Evolutionary conservation across 1,139 yeast species (phyloP).

Genomic region (Yamadazyma pseudoaaseri): DNA sequence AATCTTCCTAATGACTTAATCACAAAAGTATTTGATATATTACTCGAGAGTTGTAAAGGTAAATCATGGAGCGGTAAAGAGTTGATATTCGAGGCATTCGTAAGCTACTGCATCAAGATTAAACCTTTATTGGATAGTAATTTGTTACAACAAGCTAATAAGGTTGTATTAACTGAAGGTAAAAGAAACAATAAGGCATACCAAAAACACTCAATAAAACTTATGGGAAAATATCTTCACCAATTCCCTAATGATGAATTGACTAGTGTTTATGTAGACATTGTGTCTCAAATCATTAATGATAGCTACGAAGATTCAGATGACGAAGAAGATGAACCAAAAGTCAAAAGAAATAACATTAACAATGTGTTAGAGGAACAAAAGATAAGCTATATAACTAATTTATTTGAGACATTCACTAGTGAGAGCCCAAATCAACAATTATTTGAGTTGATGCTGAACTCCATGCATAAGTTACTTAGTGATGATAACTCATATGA

Average conservation of each 20-base stretch:
- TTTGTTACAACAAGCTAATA: constrained; percentile 34
- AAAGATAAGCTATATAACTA: constrained; percentile 31
- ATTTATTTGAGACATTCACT: constrained; percentile 28
- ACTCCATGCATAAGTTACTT: constrained; percentile 21
- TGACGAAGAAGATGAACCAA: constrained; percentile 28
- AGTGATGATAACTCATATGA: constrained; percentile 25
- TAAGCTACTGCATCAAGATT: constrained; percentile 52
- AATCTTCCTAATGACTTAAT: constrained; percentile 25
- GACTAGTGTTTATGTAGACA: constrained; percentile 35
- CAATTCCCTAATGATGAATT: constrained; percentile 39
- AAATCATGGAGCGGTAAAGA: constrained; percentile 92
- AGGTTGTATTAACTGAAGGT: constrained; percentile 57
- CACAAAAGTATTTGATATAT: constrained; percentile 46
- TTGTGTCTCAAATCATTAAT: constrained; percentile 32
- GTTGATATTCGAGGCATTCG: constrained; percentile 65
- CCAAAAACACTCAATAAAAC: constrained; percentile 51
- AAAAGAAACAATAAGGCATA: constrained; percentile 67
- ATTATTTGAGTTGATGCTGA: constrained; percentile 26
- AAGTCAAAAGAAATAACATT: constrained; percentile 12
- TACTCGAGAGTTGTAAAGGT: constrained; percentile 68
- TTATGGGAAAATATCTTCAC: constrained; percentile 49
- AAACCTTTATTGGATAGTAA: constrained; percentile 28
- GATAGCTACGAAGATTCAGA: constrained; percentile 32
- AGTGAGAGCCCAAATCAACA: constrained; percentile 15
- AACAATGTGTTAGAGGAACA: constrained; percentile 34